Percentiles rank a stretch among this genome's conserved stretches.
phyloP scores from a whole-genome alignment of 495 filamentous ascomycete genomes.

The Aspergillus bridgeri region DNA sequence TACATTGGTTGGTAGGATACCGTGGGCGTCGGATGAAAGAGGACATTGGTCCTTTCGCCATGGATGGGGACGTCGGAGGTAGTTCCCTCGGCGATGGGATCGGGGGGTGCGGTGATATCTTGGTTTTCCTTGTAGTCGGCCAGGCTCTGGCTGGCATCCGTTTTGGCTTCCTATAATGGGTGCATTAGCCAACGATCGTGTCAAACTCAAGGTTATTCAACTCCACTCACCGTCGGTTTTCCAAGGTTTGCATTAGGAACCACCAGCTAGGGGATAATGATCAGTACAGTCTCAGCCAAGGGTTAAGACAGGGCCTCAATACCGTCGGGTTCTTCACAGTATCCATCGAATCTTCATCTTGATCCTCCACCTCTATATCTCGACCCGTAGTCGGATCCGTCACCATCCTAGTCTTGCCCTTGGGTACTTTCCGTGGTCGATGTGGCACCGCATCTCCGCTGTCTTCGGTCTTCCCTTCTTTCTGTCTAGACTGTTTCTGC shows the following conservation, averaged over 20 bases:
- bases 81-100: slow-evolving; percentile 70
- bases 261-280: slow-evolving; percentile 53
- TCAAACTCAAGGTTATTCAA: background rate
- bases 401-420: slow-evolving; percentile 62
- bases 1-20: slow-evolving; percentile 86
- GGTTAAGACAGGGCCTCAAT: slow-evolving; percentile 11
- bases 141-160: slow-evolving; percentile 57
- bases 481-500: slow-evolving; percentile 17
- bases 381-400: slow-evolving; percentile 85
- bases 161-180: slow-evolving; percentile 50
- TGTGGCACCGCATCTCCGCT: slow-evolving; percentile 39
- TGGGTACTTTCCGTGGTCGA: slow-evolving; percentile 38
- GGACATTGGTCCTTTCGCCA: slow-evolving; percentile 91
- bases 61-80: slow-evolving; percentile 94
- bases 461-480: slow-evolving; percentile 37
- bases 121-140: slow-evolving; percentile 79
- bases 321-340: slow-evolving; percentile 67
- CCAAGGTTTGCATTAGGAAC: slow-evolving; percentile 86
- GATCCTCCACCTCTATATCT: slow-evolving; percentile 84
- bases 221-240: slow-evolving; percentile 57
- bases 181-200: background rate
- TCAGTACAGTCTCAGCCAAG: background rate
- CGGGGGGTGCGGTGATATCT: slow-evolving; percentile 87
- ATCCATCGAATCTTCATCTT: slow-evolving; percentile 64
- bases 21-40: slow-evolving; percentile 91